These are phyloP conservation scores for Verticillium zaregamsianum DNA, from an alignment of 2,329 filamentous ascomycete species.

Conservation along the genomic window DNA sequence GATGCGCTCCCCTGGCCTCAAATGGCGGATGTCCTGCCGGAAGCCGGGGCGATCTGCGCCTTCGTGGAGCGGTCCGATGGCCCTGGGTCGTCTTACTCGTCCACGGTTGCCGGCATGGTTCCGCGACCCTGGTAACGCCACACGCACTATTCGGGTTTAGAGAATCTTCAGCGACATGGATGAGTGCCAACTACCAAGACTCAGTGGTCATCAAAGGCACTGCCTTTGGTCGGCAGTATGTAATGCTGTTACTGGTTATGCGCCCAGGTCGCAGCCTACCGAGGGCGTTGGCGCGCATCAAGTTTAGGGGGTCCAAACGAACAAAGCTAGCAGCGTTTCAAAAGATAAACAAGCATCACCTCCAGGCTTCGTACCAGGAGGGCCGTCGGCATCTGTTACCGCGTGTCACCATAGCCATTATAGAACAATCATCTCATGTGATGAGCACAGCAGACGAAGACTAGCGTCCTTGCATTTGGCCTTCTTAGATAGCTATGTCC, in stretches of 20 bases:
- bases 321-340: no score
- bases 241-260: neutral
- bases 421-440: no score
- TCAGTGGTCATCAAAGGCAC: neutral
- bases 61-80: neutral
- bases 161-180: neutral
- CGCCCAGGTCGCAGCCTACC: no score
- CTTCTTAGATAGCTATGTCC: no score
- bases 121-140: neutral
- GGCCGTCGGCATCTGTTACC: no score
- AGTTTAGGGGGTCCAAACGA: no score
- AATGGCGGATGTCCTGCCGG: neutral
- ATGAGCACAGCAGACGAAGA: no score
- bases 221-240: neutral
- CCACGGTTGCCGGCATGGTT: neutral
- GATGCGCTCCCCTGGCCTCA: neutral
- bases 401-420: no score
- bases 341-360: no score
- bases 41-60: neutral
- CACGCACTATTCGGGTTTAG: neutral
- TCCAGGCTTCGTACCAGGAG: no score
- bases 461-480: no score
- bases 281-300: no score
- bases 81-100: neutral
- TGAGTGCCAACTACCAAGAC: neutral